These are phyloP conservation scores for Cucumis sativus DNA, from an alignment of 306 rosid genomes.

Conservation along the genomic window DNA sequence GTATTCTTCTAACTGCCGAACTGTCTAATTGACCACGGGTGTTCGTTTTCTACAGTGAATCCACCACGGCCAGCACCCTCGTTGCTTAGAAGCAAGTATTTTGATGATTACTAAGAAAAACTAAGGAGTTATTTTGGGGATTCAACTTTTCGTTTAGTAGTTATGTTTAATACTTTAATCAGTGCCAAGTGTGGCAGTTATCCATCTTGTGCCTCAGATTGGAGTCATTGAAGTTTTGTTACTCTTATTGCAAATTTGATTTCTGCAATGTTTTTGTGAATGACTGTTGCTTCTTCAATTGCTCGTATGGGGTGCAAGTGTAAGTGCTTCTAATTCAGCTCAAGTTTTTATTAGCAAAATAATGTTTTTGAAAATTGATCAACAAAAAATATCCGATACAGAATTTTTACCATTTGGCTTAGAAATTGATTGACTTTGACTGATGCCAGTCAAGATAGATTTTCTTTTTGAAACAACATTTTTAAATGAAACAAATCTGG, in stretches of 20 bases:
- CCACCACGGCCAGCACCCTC: constrained; percentile 59
- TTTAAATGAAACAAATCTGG: background rate
- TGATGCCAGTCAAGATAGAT: background rate
- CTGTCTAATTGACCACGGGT: constrained; percentile 2
- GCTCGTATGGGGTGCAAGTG: background rate
- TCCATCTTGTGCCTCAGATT: background rate
- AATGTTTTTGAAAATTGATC: background rate
- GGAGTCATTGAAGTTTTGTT: background rate
- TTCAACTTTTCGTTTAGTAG: background rate
- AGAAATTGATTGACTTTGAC: background rate
- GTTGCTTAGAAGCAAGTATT: constrained; percentile 35
- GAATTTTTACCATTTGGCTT: background rate
- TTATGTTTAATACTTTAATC: background rate
- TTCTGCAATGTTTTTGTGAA: background rate
- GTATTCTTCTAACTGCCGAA: background rate
- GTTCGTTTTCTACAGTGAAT: constrained; percentile 27
- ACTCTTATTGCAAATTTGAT: background rate
- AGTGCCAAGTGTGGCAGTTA: background rate
- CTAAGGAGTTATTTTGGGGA: background rate
- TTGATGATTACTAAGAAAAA: background rate
- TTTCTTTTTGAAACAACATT: background rate
- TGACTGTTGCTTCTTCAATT: background rate
- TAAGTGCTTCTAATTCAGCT: background rate
- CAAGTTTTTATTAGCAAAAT: background rate
- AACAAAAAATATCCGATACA: background rate